phyloP scores from a whole-genome alignment of 352 stramenopile species.

The Peronospora belbahrii region DNA sequence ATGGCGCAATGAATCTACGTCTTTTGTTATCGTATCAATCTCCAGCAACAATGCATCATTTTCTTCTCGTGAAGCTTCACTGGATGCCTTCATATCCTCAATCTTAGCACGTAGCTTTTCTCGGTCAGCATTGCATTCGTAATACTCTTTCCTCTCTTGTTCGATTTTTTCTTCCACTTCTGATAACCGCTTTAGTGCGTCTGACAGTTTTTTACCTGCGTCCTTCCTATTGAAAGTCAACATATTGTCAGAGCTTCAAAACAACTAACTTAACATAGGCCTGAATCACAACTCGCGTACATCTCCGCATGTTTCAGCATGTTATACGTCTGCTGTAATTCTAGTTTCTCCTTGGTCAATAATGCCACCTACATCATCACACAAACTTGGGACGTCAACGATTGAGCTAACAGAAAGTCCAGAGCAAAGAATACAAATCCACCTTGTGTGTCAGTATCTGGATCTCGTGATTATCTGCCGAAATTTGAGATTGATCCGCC shows the following conservation, averaged over 20 bases:
- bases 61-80: conserved; percentile 55
- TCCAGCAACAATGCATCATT: conserved; percentile 68
- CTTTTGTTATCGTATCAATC: conserved; percentile 58
- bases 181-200: conserved; percentile 24
- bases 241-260: conserved; percentile 10
- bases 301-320: conserved; percentile 26
- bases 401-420: background rate
- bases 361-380: conserved; percentile 16
- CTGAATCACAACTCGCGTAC: conserved; percentile 15
- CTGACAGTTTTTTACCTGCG: conserved; percentile 26
- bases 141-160: conserved; percentile 23
- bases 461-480: conserved; percentile 29
- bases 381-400: background rate
- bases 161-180: conserved; percentile 30
- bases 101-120: conserved; percentile 34
- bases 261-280: background rate
- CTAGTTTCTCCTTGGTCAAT: conserved; percentile 33
- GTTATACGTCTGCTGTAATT: conserved; percentile 30
- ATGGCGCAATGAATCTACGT: conserved; percentile 52
- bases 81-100: conserved; percentile 39
- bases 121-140: conserved; percentile 23
- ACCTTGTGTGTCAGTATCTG: conserved; percentile 37
- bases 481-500: conserved; percentile 21
- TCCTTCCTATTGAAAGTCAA: conserved; percentile 21
- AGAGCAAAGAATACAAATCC: background rate